A percentile compares a stretch with the other conserved stretches of the same genome.
These are phyloP conservation scores for Cicer yamashitae DNA, from an alignment of 306 rosid species.

Conservation along the genomic window DNA sequence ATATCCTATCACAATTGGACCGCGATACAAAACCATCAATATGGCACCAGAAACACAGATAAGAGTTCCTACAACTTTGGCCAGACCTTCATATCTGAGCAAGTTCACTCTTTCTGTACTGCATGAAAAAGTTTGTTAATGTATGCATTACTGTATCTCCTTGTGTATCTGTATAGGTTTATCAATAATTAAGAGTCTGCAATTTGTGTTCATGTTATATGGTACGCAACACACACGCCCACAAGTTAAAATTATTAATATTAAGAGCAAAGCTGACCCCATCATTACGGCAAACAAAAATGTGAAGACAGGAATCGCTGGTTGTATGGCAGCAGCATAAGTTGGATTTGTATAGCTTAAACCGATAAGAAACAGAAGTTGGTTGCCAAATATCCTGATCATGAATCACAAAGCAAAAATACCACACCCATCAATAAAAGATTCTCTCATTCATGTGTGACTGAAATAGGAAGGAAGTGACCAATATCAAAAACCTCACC, in stretches of 20 bases:
- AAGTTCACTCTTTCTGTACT: constrained; percentile 93
- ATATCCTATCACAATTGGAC: constrained; percentile 69
- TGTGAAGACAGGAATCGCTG: constrained; percentile 91
- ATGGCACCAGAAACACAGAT: constrained; percentile 87
- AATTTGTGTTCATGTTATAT: constrained; percentile 15
- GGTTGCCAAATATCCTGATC: constrained; percentile 91
- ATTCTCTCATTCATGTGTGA: constrained; percentile 31
- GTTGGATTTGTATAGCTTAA: constrained; percentile 95
- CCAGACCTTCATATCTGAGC: constrained; percentile 74
- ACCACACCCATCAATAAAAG: constrained; percentile 36
- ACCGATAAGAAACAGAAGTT: constrained; percentile 93
- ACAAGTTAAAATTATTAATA: constrained; percentile 21
- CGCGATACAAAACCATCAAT: constrained; percentile 83
- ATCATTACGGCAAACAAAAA: constrained; percentile 74
- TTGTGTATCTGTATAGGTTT: constrained; percentile 13
- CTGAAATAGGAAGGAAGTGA: constrained; percentile 25
- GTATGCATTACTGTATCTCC: constrained; percentile 25
- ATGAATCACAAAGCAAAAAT: constrained; percentile 46
- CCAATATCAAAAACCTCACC: constrained; percentile 60
- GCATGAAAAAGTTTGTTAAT: constrained; percentile 58
- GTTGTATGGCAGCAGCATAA: constrained; percentile 94
- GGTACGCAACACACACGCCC: background rate
- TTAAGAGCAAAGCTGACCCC: constrained; percentile 75
- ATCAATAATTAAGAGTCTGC: constrained; percentile 24
- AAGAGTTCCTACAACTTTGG: constrained; percentile 83